phyloP scores from a whole-genome alignment of 2,329 filamentous ascomycete genomes.

The Chaetomiaceae sp. region DNA sequence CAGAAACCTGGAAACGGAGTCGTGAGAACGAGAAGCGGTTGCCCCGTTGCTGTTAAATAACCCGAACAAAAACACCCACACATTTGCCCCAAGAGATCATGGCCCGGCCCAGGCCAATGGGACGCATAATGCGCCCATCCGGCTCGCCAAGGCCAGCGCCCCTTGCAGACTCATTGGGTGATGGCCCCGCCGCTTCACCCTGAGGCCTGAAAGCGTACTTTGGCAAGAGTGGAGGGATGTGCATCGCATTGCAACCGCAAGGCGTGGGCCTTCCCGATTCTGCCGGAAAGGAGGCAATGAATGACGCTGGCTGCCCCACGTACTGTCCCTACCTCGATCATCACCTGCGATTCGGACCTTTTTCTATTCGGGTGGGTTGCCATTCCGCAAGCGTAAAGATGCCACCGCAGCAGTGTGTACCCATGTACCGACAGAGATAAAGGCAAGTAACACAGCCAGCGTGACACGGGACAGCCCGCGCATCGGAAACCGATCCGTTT shows the following conservation, averaged over 20 bases:
- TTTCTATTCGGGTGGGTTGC: too few relatives aligned
- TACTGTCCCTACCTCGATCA: too few relatives aligned
- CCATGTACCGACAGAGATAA: background rate
- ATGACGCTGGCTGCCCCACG: background rate
- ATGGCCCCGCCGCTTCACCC: background rate
- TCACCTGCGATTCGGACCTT: too few relatives aligned
- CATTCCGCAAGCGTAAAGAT: too few relatives aligned
- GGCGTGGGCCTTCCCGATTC: background rate
- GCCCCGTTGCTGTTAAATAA: background rate
- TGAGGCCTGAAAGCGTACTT: too few relatives aligned
- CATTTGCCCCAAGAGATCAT: too few relatives aligned
- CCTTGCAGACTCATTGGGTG: background rate
- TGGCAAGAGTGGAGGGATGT: too few relatives aligned
- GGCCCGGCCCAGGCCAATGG: constrained; percentile 3
- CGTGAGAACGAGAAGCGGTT: background rate
- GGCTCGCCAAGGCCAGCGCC: too few relatives aligned
- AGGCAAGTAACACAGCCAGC: background rate
- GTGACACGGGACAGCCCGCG: background rate
- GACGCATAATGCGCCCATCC: background rate
- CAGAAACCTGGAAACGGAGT: background rate
- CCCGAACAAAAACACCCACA: too few relatives aligned
- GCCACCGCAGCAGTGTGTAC: too few relatives aligned
- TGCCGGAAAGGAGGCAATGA: background rate
- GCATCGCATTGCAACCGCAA: background rate
- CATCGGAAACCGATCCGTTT: background rate